Evolutionary conservation across 1,139 yeast genomes (phyloP).

Genomic region (Protomyces pachydermus): DNA sequence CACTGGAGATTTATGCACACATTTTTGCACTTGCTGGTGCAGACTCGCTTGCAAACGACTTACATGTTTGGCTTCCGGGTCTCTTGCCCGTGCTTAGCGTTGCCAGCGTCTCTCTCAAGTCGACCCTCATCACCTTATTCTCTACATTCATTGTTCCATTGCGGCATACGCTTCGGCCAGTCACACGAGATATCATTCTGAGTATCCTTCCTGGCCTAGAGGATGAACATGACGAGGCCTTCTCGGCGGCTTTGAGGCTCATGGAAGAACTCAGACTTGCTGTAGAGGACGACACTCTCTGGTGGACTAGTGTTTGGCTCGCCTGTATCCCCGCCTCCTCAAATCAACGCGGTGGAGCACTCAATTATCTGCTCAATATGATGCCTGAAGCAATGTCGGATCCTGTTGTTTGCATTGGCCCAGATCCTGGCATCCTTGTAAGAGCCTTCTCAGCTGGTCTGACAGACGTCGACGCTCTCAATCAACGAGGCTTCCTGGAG

Average conservation of each 20-base stretch:
- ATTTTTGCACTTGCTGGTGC: conserved; percentile 60
- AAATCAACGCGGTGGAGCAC: conserved; percentile 43
- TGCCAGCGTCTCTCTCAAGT: conserved; percentile 79
- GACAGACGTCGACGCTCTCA: conserved; percentile 57
- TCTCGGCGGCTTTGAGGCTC: conserved; percentile 54
- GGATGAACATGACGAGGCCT: conserved; percentile 83
- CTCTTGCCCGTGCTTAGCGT: conserved; percentile 76
- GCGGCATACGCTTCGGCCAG: conserved; percentile 49
- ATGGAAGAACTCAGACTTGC: conserved; percentile 55
- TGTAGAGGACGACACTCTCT: conserved; percentile 61
- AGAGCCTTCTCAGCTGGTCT: conserved; percentile 71
- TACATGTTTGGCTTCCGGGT: conserved; percentile 82
- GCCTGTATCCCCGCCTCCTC: conserved; percentile 64
- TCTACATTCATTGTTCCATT: conserved; percentile 53
- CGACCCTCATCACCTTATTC: conserved; percentile 52
- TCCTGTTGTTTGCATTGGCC: conserved; percentile 38
- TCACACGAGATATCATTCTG: conserved; percentile 65
- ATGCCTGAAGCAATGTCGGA: not conserved
- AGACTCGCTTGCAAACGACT: conserved; percentile 49
- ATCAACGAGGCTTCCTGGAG: conserved; percentile 87
- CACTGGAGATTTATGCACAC: conserved; percentile 67
- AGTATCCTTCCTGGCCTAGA: conserved; percentile 83
- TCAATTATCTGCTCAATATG: not conserved
- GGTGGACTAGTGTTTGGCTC: conserved; percentile 79
- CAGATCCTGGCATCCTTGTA: conserved; percentile 67